These are phyloP conservation scores for Annona cherimola DNA, from an alignment of 164 flowering plant genomes.

Conservation along the genomic window DNA sequence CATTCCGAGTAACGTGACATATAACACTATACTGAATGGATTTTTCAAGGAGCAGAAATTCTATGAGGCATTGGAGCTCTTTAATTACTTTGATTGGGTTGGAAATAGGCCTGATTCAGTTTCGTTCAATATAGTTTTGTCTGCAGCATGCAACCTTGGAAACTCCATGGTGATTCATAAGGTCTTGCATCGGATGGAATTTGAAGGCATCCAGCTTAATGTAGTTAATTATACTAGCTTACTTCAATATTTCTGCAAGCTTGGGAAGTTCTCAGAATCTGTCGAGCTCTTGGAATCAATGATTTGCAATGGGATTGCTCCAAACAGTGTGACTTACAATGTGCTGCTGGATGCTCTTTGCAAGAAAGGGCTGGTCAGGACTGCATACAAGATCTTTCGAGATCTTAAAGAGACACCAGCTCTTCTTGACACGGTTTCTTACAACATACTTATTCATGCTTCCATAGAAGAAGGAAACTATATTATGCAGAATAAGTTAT, in stretches of 20 bases:
- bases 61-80: conserved; percentile 34
- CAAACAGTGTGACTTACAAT: conserved; percentile 37
- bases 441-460: conserved; percentile 45
- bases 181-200: conserved; percentile 33
- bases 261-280: conserved; percentile 32
- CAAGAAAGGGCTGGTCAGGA: conserved; percentile 26
- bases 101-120: conserved; percentile 34
- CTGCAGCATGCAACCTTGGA: conserved; percentile 43
- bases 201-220: conserved; percentile 32
- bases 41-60: conserved; percentile 33
- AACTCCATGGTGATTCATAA: conserved; percentile 26
- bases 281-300: conserved; percentile 30
- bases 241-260: conserved; percentile 31
- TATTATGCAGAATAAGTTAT: conserved; percentile 23
- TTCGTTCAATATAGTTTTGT: conserved; percentile 44
- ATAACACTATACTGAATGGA: conserved; percentile 46
- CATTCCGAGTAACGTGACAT: conserved; percentile 33
- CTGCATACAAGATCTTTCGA: conserved; percentile 24
- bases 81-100: conserved; percentile 30
- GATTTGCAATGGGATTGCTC: conserved; percentile 26
- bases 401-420: conserved; percentile 19
- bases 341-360: conserved; percentile 35
- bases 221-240: conserved; percentile 34
- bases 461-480: conserved; percentile 18
- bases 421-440: conserved; percentile 31